phyloP scores from a whole-genome alignment of 1,139 yeast species.

The Candida smagusa region DNA sequence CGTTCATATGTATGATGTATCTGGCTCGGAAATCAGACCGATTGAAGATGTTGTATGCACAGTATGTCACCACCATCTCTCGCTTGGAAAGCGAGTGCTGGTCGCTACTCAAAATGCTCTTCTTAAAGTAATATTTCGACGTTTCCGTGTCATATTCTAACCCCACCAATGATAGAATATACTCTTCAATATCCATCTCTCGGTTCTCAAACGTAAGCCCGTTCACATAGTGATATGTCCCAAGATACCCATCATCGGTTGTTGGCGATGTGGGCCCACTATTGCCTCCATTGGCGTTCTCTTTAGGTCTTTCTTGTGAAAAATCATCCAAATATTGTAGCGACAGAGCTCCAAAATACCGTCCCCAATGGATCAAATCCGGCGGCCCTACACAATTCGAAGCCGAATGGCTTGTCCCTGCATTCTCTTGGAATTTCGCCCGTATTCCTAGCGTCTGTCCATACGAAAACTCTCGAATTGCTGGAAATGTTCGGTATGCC shows the following conservation, averaged over 20 bases:
- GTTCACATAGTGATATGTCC: constrained; percentile 38
- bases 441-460: constrained; percentile 30
- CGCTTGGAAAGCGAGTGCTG: constrained; percentile 16
- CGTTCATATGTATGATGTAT: constrained; percentile 24
- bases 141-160: constrained; percentile 17
- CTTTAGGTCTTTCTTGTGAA: constrained; percentile 9
- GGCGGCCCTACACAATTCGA: constrained; percentile 28
- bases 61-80: constrained; percentile 45
- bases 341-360: constrained; percentile 31
- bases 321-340: constrained; percentile 30
- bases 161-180: constrained; percentile 28
- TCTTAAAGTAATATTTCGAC: constrained; percentile 15
- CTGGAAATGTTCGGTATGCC: constrained; percentile 6
- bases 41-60: constrained; percentile 47
- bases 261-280: background rate
- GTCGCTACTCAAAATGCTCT: constrained; percentile 7
- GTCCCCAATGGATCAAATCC: constrained; percentile 41
- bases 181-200: constrained; percentile 26
- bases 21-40: constrained; percentile 46
- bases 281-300: constrained; percentile 18
- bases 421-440: constrained; percentile 17
- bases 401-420: constrained; percentile 8
- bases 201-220: constrained; percentile 27
- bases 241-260: constrained; percentile 35
- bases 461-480: constrained; percentile 24